Conservation (phyloP, 768 basidiomycete species). For the Rhizopogon sp. region DNA sequence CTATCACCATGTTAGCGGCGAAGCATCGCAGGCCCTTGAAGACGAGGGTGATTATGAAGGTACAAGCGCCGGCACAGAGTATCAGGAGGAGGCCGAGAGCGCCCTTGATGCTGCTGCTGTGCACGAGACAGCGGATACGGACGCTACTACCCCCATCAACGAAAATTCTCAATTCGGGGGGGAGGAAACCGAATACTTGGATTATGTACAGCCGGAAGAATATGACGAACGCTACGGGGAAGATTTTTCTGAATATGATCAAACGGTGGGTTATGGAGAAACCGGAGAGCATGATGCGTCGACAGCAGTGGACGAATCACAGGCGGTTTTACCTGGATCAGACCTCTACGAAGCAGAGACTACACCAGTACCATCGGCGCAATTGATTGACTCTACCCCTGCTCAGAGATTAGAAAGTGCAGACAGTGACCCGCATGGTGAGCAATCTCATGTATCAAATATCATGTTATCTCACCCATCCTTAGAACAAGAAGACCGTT, state of each 20-base stretch:
- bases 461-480: neutral
- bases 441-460: neutral
- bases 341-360: constrained; percentile 12
- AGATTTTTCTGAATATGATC: constrained; percentile 25
- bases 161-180: constrained; percentile 17
- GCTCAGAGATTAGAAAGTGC: neutral
- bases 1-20: constrained; percentile 13
- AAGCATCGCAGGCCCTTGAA: constrained; percentile 11
- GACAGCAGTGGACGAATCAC: constrained; percentile 15
- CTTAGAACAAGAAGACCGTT: neutral
- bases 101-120: constrained; percentile 24
- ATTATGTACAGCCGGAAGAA: constrained; percentile 28
- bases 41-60: constrained; percentile 18
- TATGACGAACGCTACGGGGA: constrained; percentile 33
- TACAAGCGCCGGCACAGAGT: constrained; percentile 13
- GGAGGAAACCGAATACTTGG: constrained; percentile 29
- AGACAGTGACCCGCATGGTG: neutral
- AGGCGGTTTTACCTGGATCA: constrained; percentile 3
- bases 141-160: constrained; percentile 6
- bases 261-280: constrained; percentile 17
- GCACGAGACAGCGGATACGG: constrained; percentile 22
- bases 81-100: constrained; percentile 13
- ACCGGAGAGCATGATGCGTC: constrained; percentile 13
- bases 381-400: constrained; percentile 7
- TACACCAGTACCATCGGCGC: constrained; percentile 11